A percentile compares a stretch with the other conserved stretches of the same genome.
These are phyloP conservation scores for Zygosaccharomyces kombuchaensis DNA, from an alignment of 805 yeast genomes.

Conservation along the genomic window DNA sequence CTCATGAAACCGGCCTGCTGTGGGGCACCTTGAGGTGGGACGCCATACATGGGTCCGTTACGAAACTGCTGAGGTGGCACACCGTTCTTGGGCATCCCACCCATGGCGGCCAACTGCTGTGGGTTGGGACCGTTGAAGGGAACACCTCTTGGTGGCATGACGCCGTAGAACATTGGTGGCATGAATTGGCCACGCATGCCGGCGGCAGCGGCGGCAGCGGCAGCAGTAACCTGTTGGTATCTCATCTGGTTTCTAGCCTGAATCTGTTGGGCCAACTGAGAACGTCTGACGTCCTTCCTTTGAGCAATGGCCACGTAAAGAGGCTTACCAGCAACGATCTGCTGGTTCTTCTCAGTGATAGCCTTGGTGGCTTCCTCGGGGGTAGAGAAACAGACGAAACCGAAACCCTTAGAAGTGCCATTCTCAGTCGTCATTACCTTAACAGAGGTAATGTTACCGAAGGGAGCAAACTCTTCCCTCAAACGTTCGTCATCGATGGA, in stretches of 20 bases:
- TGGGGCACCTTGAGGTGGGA: slow-evolving; percentile 72
- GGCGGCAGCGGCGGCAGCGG: slow-evolving; percentile 38
- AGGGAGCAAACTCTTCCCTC: slow-evolving; percentile 86
- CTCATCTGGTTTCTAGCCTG: slow-evolving; percentile 98
- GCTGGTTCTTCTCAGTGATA: slow-evolving; percentile 96
- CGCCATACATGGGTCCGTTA: slow-evolving; percentile 81
- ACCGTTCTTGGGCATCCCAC: slow-evolving; percentile 54
- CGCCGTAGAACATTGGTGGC: slow-evolving; percentile 40
- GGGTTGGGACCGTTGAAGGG: slow-evolving; percentile 80
- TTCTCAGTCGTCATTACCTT: slow-evolving; percentile 93
- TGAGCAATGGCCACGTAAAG: slow-evolving; percentile 98
- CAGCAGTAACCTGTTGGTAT: slow-evolving; percentile 90
- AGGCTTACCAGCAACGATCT: slow-evolving; percentile 92
- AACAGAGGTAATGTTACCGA: slow-evolving; percentile 92
- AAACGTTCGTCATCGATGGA: slow-evolving; percentile 85
- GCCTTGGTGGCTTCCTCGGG: slow-evolving; percentile 99
- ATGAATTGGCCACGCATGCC: slow-evolving; percentile 40
- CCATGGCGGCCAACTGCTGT: slow-evolving; percentile 65
- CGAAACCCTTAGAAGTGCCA: slow-evolving; percentile 96
- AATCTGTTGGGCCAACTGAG: slow-evolving; percentile 95
- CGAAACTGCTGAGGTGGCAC: slow-evolving; percentile 59
- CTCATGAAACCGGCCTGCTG: slow-evolving; percentile 52
- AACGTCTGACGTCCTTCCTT: slow-evolving; percentile 95
- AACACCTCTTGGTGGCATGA: slow-evolving; percentile 77
- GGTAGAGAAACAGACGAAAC: slow-evolving; percentile 94